Base-by-base conservation (phyloP, 768 basidiomycete genomes). In the Trametes gibbosa region DNA sequence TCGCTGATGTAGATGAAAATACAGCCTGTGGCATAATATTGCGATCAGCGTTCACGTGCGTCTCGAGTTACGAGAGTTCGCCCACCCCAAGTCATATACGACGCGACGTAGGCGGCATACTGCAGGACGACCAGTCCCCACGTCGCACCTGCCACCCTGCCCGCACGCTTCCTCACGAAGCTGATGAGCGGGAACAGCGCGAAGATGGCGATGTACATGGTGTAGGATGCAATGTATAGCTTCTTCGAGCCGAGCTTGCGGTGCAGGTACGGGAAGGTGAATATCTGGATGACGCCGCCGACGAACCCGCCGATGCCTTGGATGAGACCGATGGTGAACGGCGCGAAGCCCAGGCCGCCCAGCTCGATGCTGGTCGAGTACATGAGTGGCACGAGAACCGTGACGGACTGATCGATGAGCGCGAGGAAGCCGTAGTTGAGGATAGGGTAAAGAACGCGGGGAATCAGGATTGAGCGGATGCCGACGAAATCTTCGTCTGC, bases 341-440 rank as follows among this genome's bases (percentile, higher is more conserved):
- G 72, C 13, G 63, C 57, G 61, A 78, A 68, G 24, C 73, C 75
- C 29, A 78, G 68, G 24, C 76, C 77, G 39, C 77, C 77, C 3
- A 65, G 61, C 35, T 65, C 63, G 13, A 76, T 68, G 5, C 74
- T 66, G 0, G 74, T 73, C n/a, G 74, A 72, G 61, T 74, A 73
- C 62, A 75, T 76, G 56, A 78, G 70, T 8, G 78, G 75, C 12
- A 72, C 70, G 35, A 79, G 70, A 10, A 74, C 74, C 40, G 61
- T 61, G 45, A 69, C 53, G 4, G 69, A 63, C 40, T 78, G 72
- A n/a, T 79, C 76, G 1, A 72, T 43, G 41, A 72, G 53, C 10
- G 77, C 71, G 17, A 79, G 60, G 27, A 71, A 62, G 21, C 56
- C 71, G 59, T 78, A 78, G 61, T 78, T 79, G 58, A 67, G 57